Conservation (phyloP, 352 stramenopile species). For the Aphanomyces euteiches region DNA sequence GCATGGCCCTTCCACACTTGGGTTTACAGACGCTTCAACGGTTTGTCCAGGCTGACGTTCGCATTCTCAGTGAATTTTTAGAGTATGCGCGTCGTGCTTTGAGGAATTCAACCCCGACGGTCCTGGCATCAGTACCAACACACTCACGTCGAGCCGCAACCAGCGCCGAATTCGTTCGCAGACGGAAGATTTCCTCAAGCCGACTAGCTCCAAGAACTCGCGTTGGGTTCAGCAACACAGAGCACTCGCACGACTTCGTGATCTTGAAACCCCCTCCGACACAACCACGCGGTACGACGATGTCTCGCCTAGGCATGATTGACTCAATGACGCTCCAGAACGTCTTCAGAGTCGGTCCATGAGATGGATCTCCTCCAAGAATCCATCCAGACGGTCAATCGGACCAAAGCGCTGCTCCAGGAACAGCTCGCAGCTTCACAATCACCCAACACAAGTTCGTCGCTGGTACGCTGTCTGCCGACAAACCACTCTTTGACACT, state of each 20-base stretch:
- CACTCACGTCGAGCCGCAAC: conserved; percentile 7
- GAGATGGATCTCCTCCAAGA: conserved; percentile 7
- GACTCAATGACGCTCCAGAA: background rate
- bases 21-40: conserved; percentile 8
- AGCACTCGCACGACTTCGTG: background rate
- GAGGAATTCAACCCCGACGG: conserved; percentile 14
- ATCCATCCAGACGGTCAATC: conserved; percentile 12
- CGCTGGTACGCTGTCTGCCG: background rate
- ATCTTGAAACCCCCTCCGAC: background rate
- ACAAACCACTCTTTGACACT: no score
- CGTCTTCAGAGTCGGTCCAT: conserved; percentile 15
- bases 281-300: background rate
- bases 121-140: background rate
- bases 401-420: conserved; percentile 13
- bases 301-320: no score
- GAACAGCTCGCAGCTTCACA: background rate
- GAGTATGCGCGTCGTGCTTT: conserved; percentile 5
- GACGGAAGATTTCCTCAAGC: conserved; percentile 16
- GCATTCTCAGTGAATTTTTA: background rate
- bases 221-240: no score
- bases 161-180: background rate
- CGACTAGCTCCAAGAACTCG: background rate
- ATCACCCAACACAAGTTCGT: background rate
- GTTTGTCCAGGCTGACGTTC: background rate
- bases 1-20: conserved; percentile 23